These are phyloP conservation scores for Didymella lethalis DNA, from an alignment of 2,329 filamentous ascomycete genomes.

Conservation along the genomic window DNA sequence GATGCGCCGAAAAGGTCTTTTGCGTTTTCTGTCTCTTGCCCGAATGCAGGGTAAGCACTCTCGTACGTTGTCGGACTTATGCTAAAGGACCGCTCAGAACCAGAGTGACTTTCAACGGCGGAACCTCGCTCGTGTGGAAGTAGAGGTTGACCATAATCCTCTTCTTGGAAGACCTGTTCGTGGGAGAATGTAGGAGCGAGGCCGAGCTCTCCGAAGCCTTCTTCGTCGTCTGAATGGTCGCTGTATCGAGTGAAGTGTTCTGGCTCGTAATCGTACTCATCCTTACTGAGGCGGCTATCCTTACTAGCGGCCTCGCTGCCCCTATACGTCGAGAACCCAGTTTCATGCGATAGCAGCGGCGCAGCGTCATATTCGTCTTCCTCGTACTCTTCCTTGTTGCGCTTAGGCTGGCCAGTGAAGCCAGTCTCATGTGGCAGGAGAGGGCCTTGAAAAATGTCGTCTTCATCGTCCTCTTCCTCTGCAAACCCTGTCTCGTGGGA, in stretches of 20 bases:
- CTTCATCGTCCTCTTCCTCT: conserved; percentile 9
- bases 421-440: conserved; percentile 36
- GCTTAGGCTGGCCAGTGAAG: conserved; percentile 1
- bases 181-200: conserved; percentile 23
- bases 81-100: conserved; percentile 27
- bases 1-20: conserved; percentile 22
- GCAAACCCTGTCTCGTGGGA: conserved; percentile 23
- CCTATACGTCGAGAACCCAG: conserved; percentile 29
- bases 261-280: conserved; percentile 19
- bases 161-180: conserved; percentile 6
- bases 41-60: conserved; percentile 20
- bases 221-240: conserved; percentile 16
- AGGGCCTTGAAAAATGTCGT: conserved; percentile 23
- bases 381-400: conserved; percentile 19
- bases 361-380: conserved; percentile 37
- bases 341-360: conserved; percentile 52
- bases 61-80: conserved; percentile 16
- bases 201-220: conserved; percentile 10
- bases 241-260: conserved; percentile 23
- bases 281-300: conserved; percentile 25
- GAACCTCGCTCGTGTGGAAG: conserved; percentile 36
- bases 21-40: conserved; percentile 21
- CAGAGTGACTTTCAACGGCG: conserved; percentile 21
- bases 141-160: conserved; percentile 28
- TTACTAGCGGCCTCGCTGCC: conserved; percentile 24